These are phyloP conservation scores for Phytopythium cucurbitacearum DNA, from an alignment of 352 stramenopile species.

Conservation along the genomic window DNA sequence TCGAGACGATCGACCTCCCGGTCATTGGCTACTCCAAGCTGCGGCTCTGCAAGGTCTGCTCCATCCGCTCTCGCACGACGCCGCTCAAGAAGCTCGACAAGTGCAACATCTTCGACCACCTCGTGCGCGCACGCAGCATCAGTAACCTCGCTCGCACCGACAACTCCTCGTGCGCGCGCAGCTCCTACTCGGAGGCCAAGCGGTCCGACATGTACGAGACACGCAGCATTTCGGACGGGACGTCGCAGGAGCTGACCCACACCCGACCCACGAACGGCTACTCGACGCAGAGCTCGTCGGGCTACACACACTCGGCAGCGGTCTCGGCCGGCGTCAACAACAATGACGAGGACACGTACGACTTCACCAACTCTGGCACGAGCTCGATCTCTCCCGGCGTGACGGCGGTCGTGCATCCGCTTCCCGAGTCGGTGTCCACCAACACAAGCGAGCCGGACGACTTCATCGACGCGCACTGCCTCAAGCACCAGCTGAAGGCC, in stretches of 20 bases:
- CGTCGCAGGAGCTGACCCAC: too few relatives aligned
- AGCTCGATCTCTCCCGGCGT: too few relatives aligned
- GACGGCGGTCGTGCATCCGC: slow-evolving; percentile 33
- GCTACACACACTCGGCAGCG: too few relatives aligned
- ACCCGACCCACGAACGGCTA: slow-evolving; percentile 8
- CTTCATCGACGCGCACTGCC: slow-evolving; percentile 48
- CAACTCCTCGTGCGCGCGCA: slow-evolving; percentile 38
- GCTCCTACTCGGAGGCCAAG: slow-evolving; percentile 48
- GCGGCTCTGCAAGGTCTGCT: slow-evolving; percentile 79
- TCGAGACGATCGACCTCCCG: slow-evolving; percentile 64
- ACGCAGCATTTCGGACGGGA: too few relatives aligned
- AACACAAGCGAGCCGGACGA: slow-evolving; percentile 65
- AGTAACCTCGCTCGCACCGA: too few relatives aligned
- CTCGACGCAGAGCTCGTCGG: too few relatives aligned
- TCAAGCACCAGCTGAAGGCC: slow-evolving; percentile 50
- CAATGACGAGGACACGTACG: slow-evolving; percentile 16
- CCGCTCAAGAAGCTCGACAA: slow-evolving; percentile 53
- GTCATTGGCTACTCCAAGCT: slow-evolving; percentile 79
- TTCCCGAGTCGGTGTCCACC: too few relatives aligned
- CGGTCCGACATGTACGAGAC: slow-evolving; percentile 16
- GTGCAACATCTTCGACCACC: slow-evolving; percentile 61
- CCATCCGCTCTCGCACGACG: slow-evolving; percentile 65
- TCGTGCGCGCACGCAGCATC: slow-evolving; percentile 49
- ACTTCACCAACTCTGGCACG: slow-evolving; percentile 23
- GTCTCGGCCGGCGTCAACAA: too few relatives aligned